phyloP scores from a whole-genome alignment of 352 stramenopile species.

The Globisporangium emineosum region DNA sequence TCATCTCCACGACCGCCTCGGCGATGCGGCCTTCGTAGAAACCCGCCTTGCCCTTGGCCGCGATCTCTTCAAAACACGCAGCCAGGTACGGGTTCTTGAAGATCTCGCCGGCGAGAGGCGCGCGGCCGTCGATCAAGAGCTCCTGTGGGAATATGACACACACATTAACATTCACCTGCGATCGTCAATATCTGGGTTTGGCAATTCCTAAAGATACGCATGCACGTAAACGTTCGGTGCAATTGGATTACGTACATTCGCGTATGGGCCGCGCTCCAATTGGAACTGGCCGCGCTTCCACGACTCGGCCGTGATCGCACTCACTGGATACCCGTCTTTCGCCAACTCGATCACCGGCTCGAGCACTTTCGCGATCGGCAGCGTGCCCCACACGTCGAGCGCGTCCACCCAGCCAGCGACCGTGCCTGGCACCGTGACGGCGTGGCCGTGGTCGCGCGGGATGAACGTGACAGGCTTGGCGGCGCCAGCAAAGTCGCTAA shows the following conservation, averaged over 20 bases:
- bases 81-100: constrained; percentile 89
- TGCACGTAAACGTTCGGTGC: neutral
- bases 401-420: constrained; percentile 92
- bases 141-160: constrained; percentile 21
- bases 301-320: constrained; percentile 78
- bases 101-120: constrained; percentile 65
- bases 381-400: constrained; percentile 76
- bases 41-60: constrained; percentile 78
- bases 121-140: constrained; percentile 47
- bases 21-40: constrained; percentile 87
- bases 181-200: neutral
- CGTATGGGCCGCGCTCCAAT: constrained; percentile 55
- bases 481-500: constrained; percentile 33
- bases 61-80: constrained; percentile 82
- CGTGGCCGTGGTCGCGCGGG: constrained; percentile 56
- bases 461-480: constrained; percentile 31
- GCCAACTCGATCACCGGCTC: constrained; percentile 88
- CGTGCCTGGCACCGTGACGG: constrained; percentile 89
- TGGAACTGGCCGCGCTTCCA: constrained; percentile 80
- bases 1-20: constrained; percentile 84
- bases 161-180: neutral
- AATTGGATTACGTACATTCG: constrained; percentile 13
- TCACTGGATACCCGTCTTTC: constrained; percentile 92
- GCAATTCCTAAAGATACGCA: neutral
- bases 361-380: constrained; percentile 86